Conservation (phyloP, 2,329 filamentous ascomycete genomes). For the Botryotinia calthae region DNA sequence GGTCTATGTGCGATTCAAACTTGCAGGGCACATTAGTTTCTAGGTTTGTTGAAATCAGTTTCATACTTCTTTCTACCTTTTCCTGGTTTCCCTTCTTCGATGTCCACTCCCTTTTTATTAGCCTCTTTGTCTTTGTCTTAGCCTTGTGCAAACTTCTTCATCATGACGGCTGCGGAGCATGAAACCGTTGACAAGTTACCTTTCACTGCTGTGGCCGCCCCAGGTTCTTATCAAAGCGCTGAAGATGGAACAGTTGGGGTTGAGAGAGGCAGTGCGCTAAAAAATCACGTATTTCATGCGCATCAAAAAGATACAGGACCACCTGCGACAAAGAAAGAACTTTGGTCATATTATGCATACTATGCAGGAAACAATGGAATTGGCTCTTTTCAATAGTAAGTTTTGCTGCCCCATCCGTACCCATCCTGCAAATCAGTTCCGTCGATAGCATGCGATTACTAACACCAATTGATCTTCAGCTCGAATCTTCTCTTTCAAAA, state of each 20-base stretch:
- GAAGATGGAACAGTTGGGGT: slow-evolving; percentile 23
- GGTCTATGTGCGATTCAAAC: not conserved
- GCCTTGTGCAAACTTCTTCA: not conserved
- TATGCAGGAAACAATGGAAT: slow-evolving; percentile 38
- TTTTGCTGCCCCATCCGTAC: not conserved
- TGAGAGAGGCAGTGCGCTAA: not conserved
- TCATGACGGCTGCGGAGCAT: slow-evolving; percentile 14
- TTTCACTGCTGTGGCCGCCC: slow-evolving; percentile 32
- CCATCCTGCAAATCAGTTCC: not conserved
- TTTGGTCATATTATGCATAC: slow-evolving; percentile 37
- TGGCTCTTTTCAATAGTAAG: slow-evolving; percentile 38
- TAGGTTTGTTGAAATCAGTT: not conserved
- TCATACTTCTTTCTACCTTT: not conserved
- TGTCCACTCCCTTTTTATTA: not conserved
- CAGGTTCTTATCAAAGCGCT: slow-evolving; percentile 21
- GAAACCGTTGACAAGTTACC: slow-evolving; percentile 25
- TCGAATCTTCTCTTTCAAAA: slow-evolving; percentile 39
- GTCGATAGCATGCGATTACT: not conserved
- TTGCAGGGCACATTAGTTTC: not conserved
- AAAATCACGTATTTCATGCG: not conserved
- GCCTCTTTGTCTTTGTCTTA: not conserved
- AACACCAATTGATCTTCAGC: slow-evolving; percentile 23
- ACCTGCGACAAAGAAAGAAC: slow-evolving; percentile 34
- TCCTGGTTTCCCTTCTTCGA: not conserved
- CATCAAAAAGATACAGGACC: slow-evolving; percentile 20